Evolutionary conservation across 352 stramenopile species (phyloP).

Genomic region (Pythium aristosporum): DNA sequence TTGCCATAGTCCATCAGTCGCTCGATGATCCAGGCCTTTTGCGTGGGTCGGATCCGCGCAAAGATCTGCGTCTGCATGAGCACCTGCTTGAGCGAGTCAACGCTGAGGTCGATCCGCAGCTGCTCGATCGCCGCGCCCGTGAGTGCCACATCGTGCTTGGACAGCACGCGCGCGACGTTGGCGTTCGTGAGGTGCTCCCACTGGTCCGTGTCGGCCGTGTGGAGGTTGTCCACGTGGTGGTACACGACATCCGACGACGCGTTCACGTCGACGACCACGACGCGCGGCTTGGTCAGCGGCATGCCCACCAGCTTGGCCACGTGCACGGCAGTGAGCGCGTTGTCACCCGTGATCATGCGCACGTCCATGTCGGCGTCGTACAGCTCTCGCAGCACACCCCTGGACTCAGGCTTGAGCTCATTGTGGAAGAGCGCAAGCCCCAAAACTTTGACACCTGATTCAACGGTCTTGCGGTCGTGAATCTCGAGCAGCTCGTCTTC

Average conservation of each 20-base stretch:
- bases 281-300: conserved; percentile 30
- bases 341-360: conserved; percentile 84
- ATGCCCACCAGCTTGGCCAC: conserved; percentile 46
- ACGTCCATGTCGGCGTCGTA: conserved; percentile 56
- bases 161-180: conserved; percentile 29
- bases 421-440: conserved; percentile 87
- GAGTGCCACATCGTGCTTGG: conserved; percentile 42
- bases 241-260: conserved; percentile 25
- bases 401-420: conserved; percentile 68
- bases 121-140: conserved; percentile 49
- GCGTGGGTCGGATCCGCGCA: conserved; percentile 49
- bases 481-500: conserved; percentile 1
- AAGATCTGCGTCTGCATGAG: conserved; percentile 51
- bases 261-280: conserved; percentile 45
- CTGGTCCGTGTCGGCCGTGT: conserved; percentile 23
- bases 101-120: conserved; percentile 28
- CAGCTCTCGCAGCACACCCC: conserved; percentile 66
- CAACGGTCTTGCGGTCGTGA: conserved; percentile 40
- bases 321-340: conserved; percentile 49
- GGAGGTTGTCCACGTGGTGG: conserved; percentile 37
- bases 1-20: conserved; percentile 43
- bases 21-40: conserved; percentile 62
- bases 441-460: conserved; percentile 54
- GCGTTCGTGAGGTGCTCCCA: conserved; percentile 35
- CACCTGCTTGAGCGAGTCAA: conserved; percentile 40